Evolutionary conservation across 805 yeast species (phyloP).

Genomic region (Ogataea zsoltii): DNA sequence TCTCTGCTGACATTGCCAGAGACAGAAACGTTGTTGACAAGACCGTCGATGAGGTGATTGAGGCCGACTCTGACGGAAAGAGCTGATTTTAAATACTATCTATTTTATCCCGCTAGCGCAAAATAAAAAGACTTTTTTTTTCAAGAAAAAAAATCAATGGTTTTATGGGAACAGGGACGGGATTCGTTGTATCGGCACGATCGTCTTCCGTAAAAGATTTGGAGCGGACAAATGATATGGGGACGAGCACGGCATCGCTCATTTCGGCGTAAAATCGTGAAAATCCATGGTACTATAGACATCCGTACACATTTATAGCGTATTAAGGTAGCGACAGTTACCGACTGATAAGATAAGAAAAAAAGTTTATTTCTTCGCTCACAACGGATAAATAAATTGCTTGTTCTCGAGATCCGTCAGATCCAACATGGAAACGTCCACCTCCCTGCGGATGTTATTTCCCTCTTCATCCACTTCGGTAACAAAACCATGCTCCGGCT

Average conservation of each 20-base stretch:
- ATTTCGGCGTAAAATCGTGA: no score
- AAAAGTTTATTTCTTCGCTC: slow-evolving; percentile 8
- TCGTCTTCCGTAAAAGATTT: no score
- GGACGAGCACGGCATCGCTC: no score
- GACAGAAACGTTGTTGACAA: slow-evolving; percentile 21
- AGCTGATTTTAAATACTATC: background rate
- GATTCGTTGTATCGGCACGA: no score
- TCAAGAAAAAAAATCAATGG: no score
- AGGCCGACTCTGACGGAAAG: slow-evolving; percentile 4
- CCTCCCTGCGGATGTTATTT: slow-evolving; percentile 27
- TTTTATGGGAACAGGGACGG: no score
- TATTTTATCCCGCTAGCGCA: background rate
- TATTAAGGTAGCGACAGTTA: no score
- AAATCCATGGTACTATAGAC: no score
- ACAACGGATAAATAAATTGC: slow-evolving; percentile 49
- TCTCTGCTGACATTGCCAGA: slow-evolving; percentile 42
- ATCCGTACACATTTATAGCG: no score
- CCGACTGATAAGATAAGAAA: no score
- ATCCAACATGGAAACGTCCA: slow-evolving; percentile 47
- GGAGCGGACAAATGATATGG: no score
- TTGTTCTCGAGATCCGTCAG: slow-evolving; percentile 53
- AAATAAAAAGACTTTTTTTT: background rate
- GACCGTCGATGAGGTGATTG: slow-evolving; percentile 12
- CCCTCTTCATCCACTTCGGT: slow-evolving; percentile 23
- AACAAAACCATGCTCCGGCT: slow-evolving; percentile 29